phyloP scores from a whole-genome alignment of 2,329 filamentous ascomycete species.

The Microsporum canis region DNA sequence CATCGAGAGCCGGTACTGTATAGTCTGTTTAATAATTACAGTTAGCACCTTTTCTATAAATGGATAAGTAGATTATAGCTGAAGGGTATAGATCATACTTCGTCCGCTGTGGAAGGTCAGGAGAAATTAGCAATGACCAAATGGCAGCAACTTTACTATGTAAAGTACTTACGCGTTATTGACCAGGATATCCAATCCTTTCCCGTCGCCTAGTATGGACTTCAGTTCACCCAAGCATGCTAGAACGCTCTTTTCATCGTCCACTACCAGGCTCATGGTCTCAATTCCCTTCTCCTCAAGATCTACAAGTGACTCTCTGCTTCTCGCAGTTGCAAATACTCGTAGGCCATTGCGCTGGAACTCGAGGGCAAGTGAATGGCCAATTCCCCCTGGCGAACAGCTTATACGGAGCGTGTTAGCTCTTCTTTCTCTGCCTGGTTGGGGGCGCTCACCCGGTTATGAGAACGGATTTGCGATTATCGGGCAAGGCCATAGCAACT shows the following conservation, averaged over 20 bases:
- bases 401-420: slow-evolving; percentile 17
- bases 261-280: slow-evolving; percentile 45
- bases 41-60: background rate
- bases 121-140: background rate
- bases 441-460: slow-evolving; percentile 31
- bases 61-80: background rate
- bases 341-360: slow-evolving; percentile 44
- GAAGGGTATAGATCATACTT: slow-evolving; percentile 5
- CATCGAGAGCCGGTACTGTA: slow-evolving; percentile 47
- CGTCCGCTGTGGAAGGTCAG: background rate
- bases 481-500: slow-evolving; percentile 10
- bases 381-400: slow-evolving; percentile 46
- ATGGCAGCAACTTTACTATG: background rate
- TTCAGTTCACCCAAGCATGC: slow-evolving; percentile 38
- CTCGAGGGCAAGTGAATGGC: slow-evolving; percentile 46
- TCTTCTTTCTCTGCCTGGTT: background rate
- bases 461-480: slow-evolving; percentile 30
- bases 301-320: slow-evolving; percentile 39
- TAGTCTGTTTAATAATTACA: slow-evolving; percentile 32
- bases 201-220: slow-evolving; percentile 33
- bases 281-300: slow-evolving; percentile 42
- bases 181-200: slow-evolving; percentile 44
- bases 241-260: slow-evolving; percentile 39
- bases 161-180: slow-evolving; percentile 42
- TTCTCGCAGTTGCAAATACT: slow-evolving; percentile 49